Evolutionary conservation across 352 stramenopile species (phyloP).

Genomic region (Aphanomyces stellatus): DNA sequence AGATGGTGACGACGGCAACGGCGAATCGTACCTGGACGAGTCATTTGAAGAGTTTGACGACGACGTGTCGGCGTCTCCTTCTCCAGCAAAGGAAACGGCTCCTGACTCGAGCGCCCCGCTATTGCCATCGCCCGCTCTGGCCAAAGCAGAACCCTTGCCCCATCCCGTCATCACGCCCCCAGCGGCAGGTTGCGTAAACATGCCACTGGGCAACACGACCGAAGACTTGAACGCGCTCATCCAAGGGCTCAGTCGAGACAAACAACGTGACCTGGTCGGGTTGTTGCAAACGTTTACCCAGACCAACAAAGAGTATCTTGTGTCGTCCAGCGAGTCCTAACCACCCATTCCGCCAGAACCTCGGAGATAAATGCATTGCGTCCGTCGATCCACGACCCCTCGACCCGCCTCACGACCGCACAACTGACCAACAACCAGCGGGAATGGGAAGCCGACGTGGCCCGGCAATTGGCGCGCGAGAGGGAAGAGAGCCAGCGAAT

Average conservation of each 20-base stretch:
- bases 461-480: slow-evolving; percentile 35
- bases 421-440: slow-evolving; percentile 52
- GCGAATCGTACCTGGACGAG: slow-evolving; percentile 69
- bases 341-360: background rate
- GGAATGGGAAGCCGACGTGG: slow-evolving; percentile 51
- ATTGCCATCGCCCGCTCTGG: no score
- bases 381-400: slow-evolving; percentile 58
- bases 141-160: no score
- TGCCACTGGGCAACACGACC: slow-evolving; percentile 30
- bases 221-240: slow-evolving; percentile 55
- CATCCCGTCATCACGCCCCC: no score
- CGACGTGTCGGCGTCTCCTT: slow-evolving; percentile 18
- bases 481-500: slow-evolving; percentile 40
- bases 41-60: slow-evolving; percentile 80
- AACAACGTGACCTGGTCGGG: slow-evolving; percentile 50
- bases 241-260: slow-evolving; percentile 54
- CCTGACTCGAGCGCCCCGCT: no score
- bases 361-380: slow-evolving; percentile 41
- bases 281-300: slow-evolving; percentile 54
- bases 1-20: slow-evolving; percentile 21
- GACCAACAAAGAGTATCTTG: slow-evolving; percentile 35
- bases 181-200: background rate
- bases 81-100: background rate
- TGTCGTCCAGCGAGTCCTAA: background rate
- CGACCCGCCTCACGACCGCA: slow-evolving; percentile 52